A percentile compares a stretch with the other conserved stretches of the same genome.
Evolutionary conservation across 192 early-diverging fungal species (phyloP).

Genomic region (Mortierella hygrophila): DNA sequence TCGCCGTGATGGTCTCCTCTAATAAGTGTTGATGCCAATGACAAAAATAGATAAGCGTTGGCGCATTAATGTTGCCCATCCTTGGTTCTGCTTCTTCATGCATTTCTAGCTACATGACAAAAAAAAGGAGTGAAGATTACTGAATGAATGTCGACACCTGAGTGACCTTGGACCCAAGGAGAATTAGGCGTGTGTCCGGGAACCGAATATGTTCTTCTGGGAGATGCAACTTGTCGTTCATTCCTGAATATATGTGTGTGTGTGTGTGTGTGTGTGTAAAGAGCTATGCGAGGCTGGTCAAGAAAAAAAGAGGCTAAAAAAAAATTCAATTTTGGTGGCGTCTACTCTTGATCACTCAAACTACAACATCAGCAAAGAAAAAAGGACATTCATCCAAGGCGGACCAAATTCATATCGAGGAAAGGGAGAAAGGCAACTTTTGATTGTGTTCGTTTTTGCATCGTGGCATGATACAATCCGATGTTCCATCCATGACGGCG

Average conservation of each 20-base stretch:
- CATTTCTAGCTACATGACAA: neutral
- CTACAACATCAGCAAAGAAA: too few relatives aligned
- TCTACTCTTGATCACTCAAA: too few relatives aligned
- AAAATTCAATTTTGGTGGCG: too few relatives aligned
- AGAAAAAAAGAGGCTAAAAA: neutral
- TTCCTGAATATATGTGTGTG: neutral
- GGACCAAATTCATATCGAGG: too few relatives aligned
- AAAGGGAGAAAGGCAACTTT: too few relatives aligned
- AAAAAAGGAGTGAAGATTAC: neutral
- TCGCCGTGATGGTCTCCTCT: neutral
- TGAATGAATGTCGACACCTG: neutral
- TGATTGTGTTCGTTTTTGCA: too few relatives aligned
- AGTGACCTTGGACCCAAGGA: neutral
- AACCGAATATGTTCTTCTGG: neutral
- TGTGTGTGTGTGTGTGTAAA: neutral
- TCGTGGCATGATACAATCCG: too few relatives aligned
- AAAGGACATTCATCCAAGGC: too few relatives aligned
- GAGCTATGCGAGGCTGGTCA: neutral
- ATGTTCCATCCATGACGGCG: too few relatives aligned
- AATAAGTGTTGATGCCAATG: neutral
- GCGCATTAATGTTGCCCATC: neutral
- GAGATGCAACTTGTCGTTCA: neutral
- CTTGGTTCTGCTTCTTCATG: neutral
- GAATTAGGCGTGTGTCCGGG: neutral
- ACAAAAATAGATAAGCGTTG: neutral